phyloP scores from a whole-genome alignment of 768 basidiomycete genomes.

The Coprinopsis marcescibilis region DNA sequence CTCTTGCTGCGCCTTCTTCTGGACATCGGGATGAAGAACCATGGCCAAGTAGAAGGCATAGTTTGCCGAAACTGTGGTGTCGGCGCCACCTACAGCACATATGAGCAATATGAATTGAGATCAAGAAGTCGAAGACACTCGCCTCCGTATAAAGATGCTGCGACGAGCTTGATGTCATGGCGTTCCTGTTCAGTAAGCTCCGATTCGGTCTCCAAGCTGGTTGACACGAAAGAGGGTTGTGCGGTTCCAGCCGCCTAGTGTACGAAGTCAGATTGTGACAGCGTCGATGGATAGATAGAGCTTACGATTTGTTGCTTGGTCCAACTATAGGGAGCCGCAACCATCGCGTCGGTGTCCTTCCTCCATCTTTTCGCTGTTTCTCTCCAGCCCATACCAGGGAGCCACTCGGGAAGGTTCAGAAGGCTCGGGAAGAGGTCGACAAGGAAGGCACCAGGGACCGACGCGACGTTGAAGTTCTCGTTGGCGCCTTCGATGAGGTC shows the following conservation, averaged over 20 bases:
- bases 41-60: constrained; percentile 47
- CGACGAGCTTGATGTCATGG: constrained; percentile 35
- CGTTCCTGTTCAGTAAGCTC: constrained; percentile 27
- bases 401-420: constrained; percentile 46
- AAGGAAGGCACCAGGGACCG: constrained; percentile 41
- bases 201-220: constrained; percentile 31
- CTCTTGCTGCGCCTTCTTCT: constrained; percentile 47
- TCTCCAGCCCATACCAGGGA: constrained; percentile 54
- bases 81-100: too few species aligned
- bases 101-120: too few species aligned
- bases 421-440: constrained; percentile 40
- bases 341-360: constrained; percentile 31
- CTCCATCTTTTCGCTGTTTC: constrained; percentile 36
- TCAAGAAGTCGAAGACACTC: too few species aligned
- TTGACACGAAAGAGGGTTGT: constrained; percentile 38
- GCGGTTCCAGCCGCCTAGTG: constrained; percentile 38
- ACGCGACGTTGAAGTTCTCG: constrained; percentile 45
- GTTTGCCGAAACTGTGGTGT: constrained; percentile 42
- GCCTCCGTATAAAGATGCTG: constrained; percentile 42
- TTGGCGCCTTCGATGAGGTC: constrained; percentile 46
- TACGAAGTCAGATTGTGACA: neutral
- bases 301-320: constrained; percentile 44
- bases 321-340: constrained; percentile 38
- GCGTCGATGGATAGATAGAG: neutral
- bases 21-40: constrained; percentile 40